Base-by-base conservation (phyloP, 1,284 basidiomycete genomes). In the Papiliotrema flavescens region DNA sequence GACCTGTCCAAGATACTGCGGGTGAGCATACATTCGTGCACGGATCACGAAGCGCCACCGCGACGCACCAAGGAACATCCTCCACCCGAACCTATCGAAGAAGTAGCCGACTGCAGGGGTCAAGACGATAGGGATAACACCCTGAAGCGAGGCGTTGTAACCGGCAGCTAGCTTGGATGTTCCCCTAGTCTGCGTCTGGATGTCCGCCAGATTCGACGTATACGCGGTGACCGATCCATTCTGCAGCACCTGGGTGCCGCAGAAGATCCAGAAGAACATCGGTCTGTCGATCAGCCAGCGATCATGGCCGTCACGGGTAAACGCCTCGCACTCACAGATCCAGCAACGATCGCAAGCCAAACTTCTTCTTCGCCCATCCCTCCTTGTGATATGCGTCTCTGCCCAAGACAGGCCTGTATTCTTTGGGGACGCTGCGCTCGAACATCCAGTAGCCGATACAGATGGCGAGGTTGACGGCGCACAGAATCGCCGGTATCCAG, bases 61-160 rank as follows among this genome's bases (percentile, higher is more conserved):
- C 13, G 2, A 56, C 60, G 28, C 37, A 64, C 63, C 61, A 45
- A 76, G 64, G 20, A 69, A 55, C 60, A 75, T 72, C 34, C 69
- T 59, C 54, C 64, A 70, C 1, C 74, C 73, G 53, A 67, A 64
- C 4, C 60, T 50, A 55, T 75, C 73, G 49, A 75, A 75, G 55
- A 68, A 73, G 22, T 60, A 47, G 1, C 77, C 77, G 2, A 73
- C 65, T 0, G 66, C 39, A 0, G 78, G 78, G 0, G 77, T 78
- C 35, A 79, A 61, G 11, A 79, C 65, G 52, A 79, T 79, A 0
- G 78, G 78, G 22, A 79, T 74, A 26, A 79, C 64, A 49, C 74
- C 69, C 19, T 74, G 71, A 20, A 79, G 57, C 0, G 73, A 69
- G 1, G 66, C 59, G 45, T 76, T 79, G 62, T 78, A 80, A 13